Percentiles rank a stretch among this genome's conserved stretches.
Evolutionary conservation across 176 grass and related monocot genomes (phyloP).

Genomic region (Zizania latifolia): DNA sequence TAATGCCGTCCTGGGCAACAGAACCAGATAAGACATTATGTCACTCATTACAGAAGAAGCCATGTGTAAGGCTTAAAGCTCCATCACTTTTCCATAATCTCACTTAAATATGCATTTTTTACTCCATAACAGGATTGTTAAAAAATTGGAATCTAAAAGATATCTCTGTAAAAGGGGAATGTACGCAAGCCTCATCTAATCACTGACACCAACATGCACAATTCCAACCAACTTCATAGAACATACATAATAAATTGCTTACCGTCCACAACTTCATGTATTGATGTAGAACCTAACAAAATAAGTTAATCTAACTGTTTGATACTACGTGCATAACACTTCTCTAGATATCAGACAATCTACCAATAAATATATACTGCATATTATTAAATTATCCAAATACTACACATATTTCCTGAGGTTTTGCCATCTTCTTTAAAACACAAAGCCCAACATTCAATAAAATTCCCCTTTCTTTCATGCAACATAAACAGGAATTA

Average conservation of each 20-base stretch:
- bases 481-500: background rate
- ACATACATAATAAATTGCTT: constrained; percentile 16
- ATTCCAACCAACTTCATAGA: background rate
- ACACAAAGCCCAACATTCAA: background rate
- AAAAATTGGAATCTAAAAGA: background rate
- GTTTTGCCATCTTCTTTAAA: background rate
- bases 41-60: background rate
- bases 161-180: background rate
- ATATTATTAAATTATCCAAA: background rate
- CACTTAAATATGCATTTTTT: background rate
- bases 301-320: background rate
- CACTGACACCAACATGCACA: background rate
- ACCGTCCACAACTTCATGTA: background rate
- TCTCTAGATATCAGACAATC: background rate
- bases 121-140: background rate
- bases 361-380: background rate
- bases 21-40: constrained; percentile 21
- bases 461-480: background rate
- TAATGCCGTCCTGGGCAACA: constrained; percentile 84
- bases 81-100: background rate
- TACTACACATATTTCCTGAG: background rate
- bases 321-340: background rate
- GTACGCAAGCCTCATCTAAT: background rate
- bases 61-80: constrained; percentile 3
- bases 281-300: background rate